Conservation (phyloP, 768 basidiomycete genomes). For the Phanerodontia chrysosporium region DNA sequence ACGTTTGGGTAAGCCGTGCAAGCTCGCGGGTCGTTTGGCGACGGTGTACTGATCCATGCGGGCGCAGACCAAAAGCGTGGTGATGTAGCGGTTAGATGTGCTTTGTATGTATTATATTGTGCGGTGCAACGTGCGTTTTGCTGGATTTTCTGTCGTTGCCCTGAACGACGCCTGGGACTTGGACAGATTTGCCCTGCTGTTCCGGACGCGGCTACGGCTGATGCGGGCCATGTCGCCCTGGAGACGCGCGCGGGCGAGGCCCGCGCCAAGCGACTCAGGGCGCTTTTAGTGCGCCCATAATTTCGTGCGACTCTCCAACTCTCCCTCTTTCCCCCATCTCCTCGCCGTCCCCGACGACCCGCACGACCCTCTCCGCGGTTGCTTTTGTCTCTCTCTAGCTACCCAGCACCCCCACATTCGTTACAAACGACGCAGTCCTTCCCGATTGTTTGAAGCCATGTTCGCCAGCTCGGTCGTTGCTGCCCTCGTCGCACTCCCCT, state of each 20-base stretch:
- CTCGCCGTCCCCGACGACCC: slow-evolving; percentile 16
- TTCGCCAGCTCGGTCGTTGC: slow-evolving; percentile 34
- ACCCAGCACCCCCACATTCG: slow-evolving; percentile 19
- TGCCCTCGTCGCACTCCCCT: slow-evolving; percentile 41
- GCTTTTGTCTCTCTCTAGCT: slow-evolving; percentile 11
- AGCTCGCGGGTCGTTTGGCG: not conserved
- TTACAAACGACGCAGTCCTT: slow-evolving; percentile 14
- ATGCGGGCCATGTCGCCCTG: not conserved
- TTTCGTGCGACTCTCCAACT: not conserved
- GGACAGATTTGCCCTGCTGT: not conserved
- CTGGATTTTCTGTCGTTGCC: not conserved
- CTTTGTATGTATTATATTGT: slow-evolving; percentile 4
- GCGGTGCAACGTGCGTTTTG: not conserved
- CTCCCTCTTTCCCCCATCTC: slow-evolving; percentile 5
- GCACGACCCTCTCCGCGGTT: slow-evolving; percentile 14
- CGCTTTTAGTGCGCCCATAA: slow-evolving; percentile 6
- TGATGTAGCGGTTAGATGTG: slow-evolving; percentile 2
- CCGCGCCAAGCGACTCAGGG: slow-evolving; percentile 2
- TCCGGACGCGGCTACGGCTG: not conserved
- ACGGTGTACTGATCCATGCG: not conserved
- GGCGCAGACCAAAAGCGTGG: not conserved
- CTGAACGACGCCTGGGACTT: not conserved
- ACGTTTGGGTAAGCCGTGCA: slow-evolving; percentile 24
- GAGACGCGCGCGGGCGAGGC: not conserved
- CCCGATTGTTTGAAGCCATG: slow-evolving; percentile 30